Evolutionary conservation across 2,329 filamentous ascomycete genomes (phyloP).

Genomic region (Aschersonia sp.): DNA sequence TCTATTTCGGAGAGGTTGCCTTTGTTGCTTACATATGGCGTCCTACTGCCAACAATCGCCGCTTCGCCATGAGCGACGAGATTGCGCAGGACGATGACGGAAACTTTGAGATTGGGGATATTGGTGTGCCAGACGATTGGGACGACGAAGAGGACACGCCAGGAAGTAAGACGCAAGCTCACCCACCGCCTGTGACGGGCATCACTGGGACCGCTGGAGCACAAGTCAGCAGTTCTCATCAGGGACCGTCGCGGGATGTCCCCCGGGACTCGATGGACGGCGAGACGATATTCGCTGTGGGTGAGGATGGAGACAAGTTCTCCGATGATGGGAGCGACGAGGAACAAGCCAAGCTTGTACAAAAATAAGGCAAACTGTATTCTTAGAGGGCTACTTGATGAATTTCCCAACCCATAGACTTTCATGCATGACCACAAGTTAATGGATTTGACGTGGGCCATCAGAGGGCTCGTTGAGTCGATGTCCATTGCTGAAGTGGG

Average conservation of each 20-base stretch:
- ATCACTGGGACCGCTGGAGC: constrained; percentile 10
- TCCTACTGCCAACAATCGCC: constrained; percentile 88
- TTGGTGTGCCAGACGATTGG: constrained; percentile 59
- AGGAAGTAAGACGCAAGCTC: constrained; percentile 22
- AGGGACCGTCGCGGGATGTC: constrained; percentile 19
- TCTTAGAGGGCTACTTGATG: too few relatives aligned
- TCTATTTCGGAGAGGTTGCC: constrained; percentile 85
- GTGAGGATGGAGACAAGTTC: constrained; percentile 71
- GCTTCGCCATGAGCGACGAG: constrained; percentile 98
- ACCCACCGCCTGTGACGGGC: constrained; percentile 11
- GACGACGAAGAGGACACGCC: constrained; percentile 40
- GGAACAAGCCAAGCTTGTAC: constrained; percentile 36
- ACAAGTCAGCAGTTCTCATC: constrained; percentile 9
- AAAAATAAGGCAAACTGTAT: constrained; percentile 13
- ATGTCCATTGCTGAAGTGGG: too few relatives aligned
- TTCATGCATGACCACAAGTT: too few relatives aligned
- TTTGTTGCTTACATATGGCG: constrained; percentile 95
- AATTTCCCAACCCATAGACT: too few relatives aligned
- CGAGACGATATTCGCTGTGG: constrained; percentile 92
- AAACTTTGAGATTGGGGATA: constrained; percentile 82
- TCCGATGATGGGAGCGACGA: constrained; percentile 52
- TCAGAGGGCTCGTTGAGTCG: too few relatives aligned
- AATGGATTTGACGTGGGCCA: too few relatives aligned
- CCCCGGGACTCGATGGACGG: constrained; percentile 53
- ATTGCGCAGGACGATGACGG: constrained; percentile 97